A percentile compares a stretch with the other conserved stretches of the same genome.
These are phyloP conservation scores for Talaromyces proteolyticus DNA, from an alignment of 495 filamentous ascomycete species.

Conservation along the genomic window DNA sequence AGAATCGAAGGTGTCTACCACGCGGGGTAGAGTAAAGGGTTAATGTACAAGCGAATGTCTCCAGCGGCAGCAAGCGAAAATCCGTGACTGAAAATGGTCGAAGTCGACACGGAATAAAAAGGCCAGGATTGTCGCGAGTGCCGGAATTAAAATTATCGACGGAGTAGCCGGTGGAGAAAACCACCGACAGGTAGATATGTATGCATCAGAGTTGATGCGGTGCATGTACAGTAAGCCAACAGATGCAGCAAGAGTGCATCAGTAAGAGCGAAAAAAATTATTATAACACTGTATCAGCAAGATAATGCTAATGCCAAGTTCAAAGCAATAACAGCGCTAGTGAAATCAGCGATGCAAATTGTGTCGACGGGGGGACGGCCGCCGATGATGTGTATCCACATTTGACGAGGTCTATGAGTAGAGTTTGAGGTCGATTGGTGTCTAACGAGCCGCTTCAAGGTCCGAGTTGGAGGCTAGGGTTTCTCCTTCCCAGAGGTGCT, in stretches of 20 bases:
- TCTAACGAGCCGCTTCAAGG: constrained; percentile 40
- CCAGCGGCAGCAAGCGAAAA: constrained; percentile 15
- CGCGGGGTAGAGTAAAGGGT: constrained; percentile 4
- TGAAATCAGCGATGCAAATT: constrained; percentile 6
- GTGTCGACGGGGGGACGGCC: constrained; percentile 7
- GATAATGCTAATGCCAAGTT: background rate
- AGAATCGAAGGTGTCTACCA: constrained; percentile 6
- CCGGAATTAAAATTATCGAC: constrained; percentile 43
- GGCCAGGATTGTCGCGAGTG: constrained; percentile 10
- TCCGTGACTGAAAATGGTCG: constrained; percentile 7
- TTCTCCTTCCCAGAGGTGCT: constrained; percentile 58
- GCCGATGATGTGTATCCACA: constrained; percentile 4
- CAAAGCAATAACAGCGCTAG: constrained; percentile 4
- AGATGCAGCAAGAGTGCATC: constrained; percentile 3
- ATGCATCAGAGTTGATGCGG: constrained; percentile 6
- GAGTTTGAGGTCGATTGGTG: background rate
- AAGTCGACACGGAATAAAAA: constrained; percentile 14
- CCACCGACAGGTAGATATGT: constrained; percentile 1
- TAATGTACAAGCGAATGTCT: constrained; percentile 41
- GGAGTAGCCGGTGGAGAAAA: constrained; percentile 13
- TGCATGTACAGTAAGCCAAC: constrained; percentile 7
- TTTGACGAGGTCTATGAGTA: background rate
- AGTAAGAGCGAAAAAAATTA: background rate
- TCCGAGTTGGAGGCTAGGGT: constrained; percentile 50
- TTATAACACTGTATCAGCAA: constrained; percentile 8